Evolutionary conservation across 2,329 filamentous ascomycete species (phyloP).

Genomic region (Pestalotiopsis sp.): DNA sequence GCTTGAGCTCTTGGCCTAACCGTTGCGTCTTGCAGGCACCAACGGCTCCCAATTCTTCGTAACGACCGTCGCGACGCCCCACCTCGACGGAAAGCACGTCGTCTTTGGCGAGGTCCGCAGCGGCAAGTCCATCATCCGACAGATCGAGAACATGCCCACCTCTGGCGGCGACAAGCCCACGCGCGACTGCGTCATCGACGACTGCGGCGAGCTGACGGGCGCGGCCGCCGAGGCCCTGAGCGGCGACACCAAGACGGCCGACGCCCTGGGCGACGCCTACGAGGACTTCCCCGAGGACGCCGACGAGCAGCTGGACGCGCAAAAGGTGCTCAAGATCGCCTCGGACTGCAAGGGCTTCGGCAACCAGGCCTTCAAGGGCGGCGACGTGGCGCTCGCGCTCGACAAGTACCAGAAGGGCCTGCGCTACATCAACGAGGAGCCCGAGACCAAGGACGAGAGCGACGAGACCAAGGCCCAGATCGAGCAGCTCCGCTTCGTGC

Average conservation of each 20-base stretch:
- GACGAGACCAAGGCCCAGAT: constrained; percentile 68
- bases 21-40: constrained; percentile 58
- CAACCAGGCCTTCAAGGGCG: constrained; percentile 87
- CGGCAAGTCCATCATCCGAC: constrained; percentile 87
- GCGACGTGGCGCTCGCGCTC: constrained; percentile 70
- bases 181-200: constrained; percentile 71
- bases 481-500: constrained; percentile 74
- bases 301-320: constrained; percentile 61
- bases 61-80: constrained; percentile 91
- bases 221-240: constrained; percentile 64
- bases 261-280: constrained; percentile 85
- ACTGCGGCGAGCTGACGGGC: constrained; percentile 84
- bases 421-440: constrained; percentile 66
- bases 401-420: constrained; percentile 91
- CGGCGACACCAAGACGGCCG: constrained; percentile 65
- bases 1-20: background rate
- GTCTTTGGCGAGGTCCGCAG: constrained; percentile 94
- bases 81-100: constrained; percentile 95
- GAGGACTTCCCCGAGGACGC: constrained; percentile 94
- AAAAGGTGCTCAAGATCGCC: constrained; percentile 76
- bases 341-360: constrained; percentile 87
- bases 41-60: constrained; percentile 99
- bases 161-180: constrained; percentile 75
- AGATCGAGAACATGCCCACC: constrained; percentile 83
- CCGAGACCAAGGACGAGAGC: constrained; percentile 65